Evolutionary conservation across 192 early-diverging fungal genomes (phyloP).

Genomic region (Backusella circina): DNA sequence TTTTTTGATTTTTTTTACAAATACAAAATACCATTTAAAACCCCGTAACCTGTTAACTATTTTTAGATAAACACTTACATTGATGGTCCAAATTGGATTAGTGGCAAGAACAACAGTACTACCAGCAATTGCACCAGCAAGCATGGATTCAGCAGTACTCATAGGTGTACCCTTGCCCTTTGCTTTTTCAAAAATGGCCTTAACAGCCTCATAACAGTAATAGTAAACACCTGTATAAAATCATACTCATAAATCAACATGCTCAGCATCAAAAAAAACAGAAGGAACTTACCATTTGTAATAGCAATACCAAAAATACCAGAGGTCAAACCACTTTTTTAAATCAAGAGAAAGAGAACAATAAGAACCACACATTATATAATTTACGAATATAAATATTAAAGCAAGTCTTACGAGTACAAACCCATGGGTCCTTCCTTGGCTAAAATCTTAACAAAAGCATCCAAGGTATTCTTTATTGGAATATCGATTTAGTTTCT

Average conservation of each 20-base stretch:
- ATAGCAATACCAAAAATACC: constrained; percentile 96
- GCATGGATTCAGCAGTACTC: constrained; percentile 87
- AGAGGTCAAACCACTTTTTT: constrained; percentile 82
- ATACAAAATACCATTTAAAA: not conserved
- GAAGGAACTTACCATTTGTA: constrained; percentile 81
- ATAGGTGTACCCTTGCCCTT: constrained; percentile 55
- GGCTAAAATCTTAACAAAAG: constrained; percentile 83
- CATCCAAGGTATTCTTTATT: constrained; percentile 59
- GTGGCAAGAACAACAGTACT: constrained; percentile 83
- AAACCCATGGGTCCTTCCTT: constrained; percentile 87
- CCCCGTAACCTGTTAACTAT: not conserved
- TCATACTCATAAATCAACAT: not conserved
- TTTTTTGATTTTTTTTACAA: not conserved
- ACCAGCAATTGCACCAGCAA: constrained; percentile 87
- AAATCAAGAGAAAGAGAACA: not conserved
- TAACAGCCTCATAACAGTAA: constrained; percentile 88
- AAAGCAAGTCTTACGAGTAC: constrained; percentile 69
- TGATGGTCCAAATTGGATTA: constrained; percentile 99
- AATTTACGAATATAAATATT: not conserved
- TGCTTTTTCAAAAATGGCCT: constrained; percentile 76
- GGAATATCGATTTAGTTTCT: not conserved
- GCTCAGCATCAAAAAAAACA: not conserved
- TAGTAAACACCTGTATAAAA: constrained; percentile 50
- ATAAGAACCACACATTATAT: not conserved
- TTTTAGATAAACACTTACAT: constrained; percentile 49